A percentile compares a stretch with the other conserved stretches of the same genome.
Conservation (phyloP, 2,329 filamentous ascomycete genomes). For the Phoma sp. region DNA sequence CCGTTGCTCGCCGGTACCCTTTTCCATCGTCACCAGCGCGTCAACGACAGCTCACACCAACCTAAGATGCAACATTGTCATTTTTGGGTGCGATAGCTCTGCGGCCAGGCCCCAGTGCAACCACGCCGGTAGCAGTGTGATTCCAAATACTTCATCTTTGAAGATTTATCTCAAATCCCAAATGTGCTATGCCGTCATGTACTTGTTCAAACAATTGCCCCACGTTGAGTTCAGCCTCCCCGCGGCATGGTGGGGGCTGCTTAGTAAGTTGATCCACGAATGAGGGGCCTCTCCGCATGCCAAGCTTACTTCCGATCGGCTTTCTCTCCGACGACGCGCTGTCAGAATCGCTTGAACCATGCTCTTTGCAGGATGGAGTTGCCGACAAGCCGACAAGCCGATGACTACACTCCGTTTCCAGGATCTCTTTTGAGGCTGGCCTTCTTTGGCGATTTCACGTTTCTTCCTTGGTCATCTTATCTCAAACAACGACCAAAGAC, state of each 20-base stretch:
- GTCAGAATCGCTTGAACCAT: conserved; percentile 8
- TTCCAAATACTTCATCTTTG: neutral
- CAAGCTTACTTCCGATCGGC: conserved; percentile 11
- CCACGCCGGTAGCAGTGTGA: neutral
- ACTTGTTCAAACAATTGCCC: conserved; percentile 8
- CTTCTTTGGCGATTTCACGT: too few species aligned
- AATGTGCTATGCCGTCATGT: conserved; percentile 13
- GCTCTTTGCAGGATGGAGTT: conserved; percentile 12
- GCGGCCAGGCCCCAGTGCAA: neutral
- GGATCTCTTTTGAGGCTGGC: neutral
- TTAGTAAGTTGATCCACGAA: conserved; percentile 13
- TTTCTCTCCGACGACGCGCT: conserved; percentile 6
- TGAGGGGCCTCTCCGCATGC: neutral
- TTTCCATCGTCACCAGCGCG: conserved; percentile 33
- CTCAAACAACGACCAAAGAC: too few species aligned
- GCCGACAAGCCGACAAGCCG: conserved; percentile 17
- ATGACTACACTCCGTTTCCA: neutral
- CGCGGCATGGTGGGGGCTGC: conserved; percentile 12
- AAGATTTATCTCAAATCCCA: conserved; percentile 2
- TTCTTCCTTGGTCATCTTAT: too few species aligned
- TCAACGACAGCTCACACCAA: conserved; percentile 25
- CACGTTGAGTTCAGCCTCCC: conserved; percentile 17
- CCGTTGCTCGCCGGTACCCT: conserved; percentile 15
- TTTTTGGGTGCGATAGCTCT: neutral
- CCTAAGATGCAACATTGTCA: conserved; percentile 4